These are phyloP conservation scores for Plantago rigida DNA, from an alignment of 305 asterid genomes.

Conservation along the genomic window DNA sequence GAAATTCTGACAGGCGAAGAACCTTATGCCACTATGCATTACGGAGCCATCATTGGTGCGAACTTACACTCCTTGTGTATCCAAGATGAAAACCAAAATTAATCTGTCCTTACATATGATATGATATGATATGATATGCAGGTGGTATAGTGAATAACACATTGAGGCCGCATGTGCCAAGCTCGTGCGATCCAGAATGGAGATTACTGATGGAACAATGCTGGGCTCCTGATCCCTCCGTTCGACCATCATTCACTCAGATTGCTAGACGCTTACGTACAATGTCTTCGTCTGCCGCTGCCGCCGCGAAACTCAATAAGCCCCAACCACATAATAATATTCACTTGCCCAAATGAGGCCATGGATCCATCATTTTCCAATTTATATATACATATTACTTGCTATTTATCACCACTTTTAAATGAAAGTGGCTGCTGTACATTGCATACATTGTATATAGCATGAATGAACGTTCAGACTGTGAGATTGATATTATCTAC, in stretches of 20 bases:
- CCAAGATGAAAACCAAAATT: too few relatives aligned
- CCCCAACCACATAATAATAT: constrained; percentile 33
- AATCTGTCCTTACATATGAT: neutral
- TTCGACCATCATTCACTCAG: constrained; percentile 69
- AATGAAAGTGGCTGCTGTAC: too few relatives aligned
- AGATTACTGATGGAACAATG: constrained; percentile 78
- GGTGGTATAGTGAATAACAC: constrained; percentile 83
- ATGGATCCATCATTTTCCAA: neutral
- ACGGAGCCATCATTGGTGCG: constrained; percentile 87
- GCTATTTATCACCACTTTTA: too few relatives aligned
- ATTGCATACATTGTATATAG: neutral
- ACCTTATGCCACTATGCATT: constrained; percentile 93
- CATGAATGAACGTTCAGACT: neutral
- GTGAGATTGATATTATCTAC: neutral
- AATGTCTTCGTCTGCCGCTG: constrained; percentile 42
- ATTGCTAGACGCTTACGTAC: constrained; percentile 62
- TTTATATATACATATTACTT: neutral
- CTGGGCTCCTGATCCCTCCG: constrained; percentile 80
- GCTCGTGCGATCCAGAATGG: constrained; percentile 69
- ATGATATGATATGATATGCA: constrained; percentile 25
- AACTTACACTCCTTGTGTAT: neutral
- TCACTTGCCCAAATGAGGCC: constrained; percentile 39
- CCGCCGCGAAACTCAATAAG: constrained; percentile 26
- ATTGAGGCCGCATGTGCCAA: constrained; percentile 68
- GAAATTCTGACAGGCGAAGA: constrained; percentile 91